Evolutionary conservation across 2,329 filamentous ascomycete species (phyloP).

Genomic region (Fusarium nanum): DNA sequence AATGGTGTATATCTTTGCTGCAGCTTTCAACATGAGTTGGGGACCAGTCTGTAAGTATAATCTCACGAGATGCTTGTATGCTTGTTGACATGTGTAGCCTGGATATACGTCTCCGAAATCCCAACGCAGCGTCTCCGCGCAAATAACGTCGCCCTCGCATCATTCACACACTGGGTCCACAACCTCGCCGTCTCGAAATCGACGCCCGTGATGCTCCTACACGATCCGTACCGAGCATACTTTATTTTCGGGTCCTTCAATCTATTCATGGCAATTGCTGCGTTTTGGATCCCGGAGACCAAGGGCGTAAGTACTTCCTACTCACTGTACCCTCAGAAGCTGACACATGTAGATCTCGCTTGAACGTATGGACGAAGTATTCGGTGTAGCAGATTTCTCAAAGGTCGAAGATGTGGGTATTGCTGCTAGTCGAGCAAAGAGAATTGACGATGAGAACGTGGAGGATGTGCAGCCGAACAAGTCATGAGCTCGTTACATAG

Average conservation of each 20-base stretch:
- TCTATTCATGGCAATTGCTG: constrained; percentile 65
- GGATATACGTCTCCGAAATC: constrained; percentile 69
- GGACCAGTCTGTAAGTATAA: constrained; percentile 68
- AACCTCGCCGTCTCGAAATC: constrained; percentile 72
- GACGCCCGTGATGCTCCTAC: constrained; percentile 69
- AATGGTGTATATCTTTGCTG: constrained; percentile 72
- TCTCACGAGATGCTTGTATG: too few species aligned
- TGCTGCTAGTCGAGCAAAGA: constrained; percentile 15
- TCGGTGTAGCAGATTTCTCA: constrained; percentile 33
- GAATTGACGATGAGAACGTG: constrained; percentile 27
- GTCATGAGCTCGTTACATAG: neutral
- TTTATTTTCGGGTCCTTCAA: constrained; percentile 70
- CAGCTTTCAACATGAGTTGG: constrained; percentile 72
- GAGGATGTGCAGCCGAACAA: constrained; percentile 7
- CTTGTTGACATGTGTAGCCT: constrained; percentile 23
- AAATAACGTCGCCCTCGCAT: constrained; percentile 70
- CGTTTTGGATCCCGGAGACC: constrained; percentile 63
- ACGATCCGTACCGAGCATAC: constrained; percentile 59
- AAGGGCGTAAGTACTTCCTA: constrained; percentile 58
- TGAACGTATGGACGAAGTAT: constrained; percentile 37
- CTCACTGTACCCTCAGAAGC: fast-evolving
- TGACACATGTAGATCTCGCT: constrained; percentile 27
- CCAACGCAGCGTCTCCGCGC: constrained; percentile 68
- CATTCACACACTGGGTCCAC: constrained; percentile 72
- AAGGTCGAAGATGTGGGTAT: constrained; percentile 29